A percentile compares a stretch with the other conserved stretches of the same genome.
Evolutionary conservation across 1,139 yeast species (phyloP).

Genomic region (Wickerhamomyces sp.): DNA sequence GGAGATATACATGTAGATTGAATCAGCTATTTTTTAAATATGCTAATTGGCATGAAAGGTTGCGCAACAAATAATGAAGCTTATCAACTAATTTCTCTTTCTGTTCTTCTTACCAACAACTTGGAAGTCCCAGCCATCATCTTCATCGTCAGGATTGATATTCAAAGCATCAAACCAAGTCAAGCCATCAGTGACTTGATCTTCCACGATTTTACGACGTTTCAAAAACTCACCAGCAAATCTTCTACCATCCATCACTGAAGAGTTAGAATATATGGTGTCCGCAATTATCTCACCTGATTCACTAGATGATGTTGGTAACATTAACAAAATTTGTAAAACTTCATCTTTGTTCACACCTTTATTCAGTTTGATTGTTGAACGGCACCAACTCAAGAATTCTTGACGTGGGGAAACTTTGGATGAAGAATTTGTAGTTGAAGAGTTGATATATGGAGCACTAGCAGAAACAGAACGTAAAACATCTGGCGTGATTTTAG

Average conservation of each 20-base stretch:
- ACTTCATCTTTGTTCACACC: conserved; percentile 76
- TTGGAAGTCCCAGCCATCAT: conserved; percentile 81
- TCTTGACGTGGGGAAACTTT: conserved; percentile 48
- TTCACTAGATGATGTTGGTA: conserved; percentile 64
- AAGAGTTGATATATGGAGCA: too few relatives aligned
- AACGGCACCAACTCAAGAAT: conserved; percentile 80
- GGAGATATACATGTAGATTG: too few relatives aligned
- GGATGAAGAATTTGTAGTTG: conserved; percentile 27
- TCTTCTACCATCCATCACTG: conserved; percentile 92
- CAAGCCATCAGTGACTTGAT: conserved; percentile 49
- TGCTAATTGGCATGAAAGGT: neutral
- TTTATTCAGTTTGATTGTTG: conserved; percentile 67
- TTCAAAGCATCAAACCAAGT: conserved; percentile 66
- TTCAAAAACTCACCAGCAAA: conserved; percentile 88
- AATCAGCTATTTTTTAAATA: neutral
- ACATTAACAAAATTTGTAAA: conserved; percentile 70
- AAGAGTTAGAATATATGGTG: conserved; percentile 84
- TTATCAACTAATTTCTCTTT: conserved; percentile 28
- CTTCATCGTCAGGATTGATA: conserved; percentile 45
- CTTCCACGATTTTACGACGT: conserved; percentile 70
- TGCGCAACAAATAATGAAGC: neutral
- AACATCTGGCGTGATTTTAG: conserved; percentile 36
- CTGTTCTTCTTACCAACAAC: conserved; percentile 65
- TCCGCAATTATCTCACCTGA: conserved; percentile 86
- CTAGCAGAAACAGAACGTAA: conserved; percentile 44